phyloP scores from a whole-genome alignment of 257 asterid genomes.

The Solanum tacnaense region DNA sequence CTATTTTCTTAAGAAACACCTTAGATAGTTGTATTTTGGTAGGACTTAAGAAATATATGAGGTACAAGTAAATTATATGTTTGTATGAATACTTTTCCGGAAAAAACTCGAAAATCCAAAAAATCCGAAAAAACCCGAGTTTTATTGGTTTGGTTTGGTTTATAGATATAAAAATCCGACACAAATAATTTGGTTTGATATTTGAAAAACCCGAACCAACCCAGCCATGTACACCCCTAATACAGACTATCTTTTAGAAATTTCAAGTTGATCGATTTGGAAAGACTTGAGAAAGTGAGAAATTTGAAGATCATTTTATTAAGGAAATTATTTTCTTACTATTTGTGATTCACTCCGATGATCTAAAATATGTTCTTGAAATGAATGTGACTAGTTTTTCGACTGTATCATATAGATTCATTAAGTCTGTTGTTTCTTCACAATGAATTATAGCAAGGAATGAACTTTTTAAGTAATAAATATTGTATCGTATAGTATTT shows the following conservation, averaged over 20 bases:
- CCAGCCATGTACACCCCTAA: too few species aligned
- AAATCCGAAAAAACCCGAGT: too few species aligned
- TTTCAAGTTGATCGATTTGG: neutral
- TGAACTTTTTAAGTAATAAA: neutral
- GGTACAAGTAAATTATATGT: too few species aligned
- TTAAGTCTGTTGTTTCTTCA: neutral
- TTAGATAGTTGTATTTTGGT: too few species aligned
- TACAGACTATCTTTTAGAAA: neutral
- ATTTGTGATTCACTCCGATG: neutral
- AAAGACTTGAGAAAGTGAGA: neutral
- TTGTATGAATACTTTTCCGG: too few species aligned
- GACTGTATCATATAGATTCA: neutral
- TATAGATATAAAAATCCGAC: too few species aligned
- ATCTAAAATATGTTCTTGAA: neutral
- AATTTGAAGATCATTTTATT: neutral
- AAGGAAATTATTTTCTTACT: neutral
- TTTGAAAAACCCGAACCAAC: too few species aligned
- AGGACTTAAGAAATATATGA: too few species aligned
- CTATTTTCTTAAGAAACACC: too few species aligned
- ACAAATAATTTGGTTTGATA: too few species aligned
- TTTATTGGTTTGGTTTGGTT: too few species aligned
- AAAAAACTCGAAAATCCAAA: too few species aligned
- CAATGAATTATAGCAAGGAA: neutral
- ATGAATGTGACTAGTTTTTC: neutral
- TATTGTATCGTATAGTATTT: neutral